Evolutionary conservation across 805 yeast genomes (phyloP), one percentile per base, ranked within the genome.

Genomic region (fission yeast (Schizosaccharomyces pombe)): DNA sequence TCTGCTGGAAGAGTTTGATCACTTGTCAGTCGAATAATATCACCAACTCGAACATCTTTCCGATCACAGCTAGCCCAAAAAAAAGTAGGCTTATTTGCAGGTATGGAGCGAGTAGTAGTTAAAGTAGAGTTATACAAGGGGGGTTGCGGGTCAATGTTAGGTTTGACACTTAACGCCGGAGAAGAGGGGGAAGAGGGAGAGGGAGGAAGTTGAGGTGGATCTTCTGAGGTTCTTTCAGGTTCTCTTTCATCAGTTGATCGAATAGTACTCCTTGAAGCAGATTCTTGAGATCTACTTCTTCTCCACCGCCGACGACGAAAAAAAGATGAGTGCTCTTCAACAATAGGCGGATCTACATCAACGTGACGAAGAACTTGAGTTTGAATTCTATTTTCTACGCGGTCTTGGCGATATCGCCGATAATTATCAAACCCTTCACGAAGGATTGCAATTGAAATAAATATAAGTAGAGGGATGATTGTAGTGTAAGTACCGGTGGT

Each of bases 1-100:
- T 91, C 99, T 0, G 96, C 95, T 0, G 99, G 98, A 4, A 89
- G 75, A 82, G 94, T 83, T 57, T 91, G 97, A 67, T 86, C 85
- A 58, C 79, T 82, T 52, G 74, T 68, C 19, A 91, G 68, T 56
- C 74, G 72, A 4, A 91, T 71, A 29, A 91, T 72, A 61, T 89
- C 91, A 16, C 99, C 98, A n/a, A 91, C 96, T 59, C 72, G 70
- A 14, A 91, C 62, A 58, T 85, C 70, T 59, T 79, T 81, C 98
- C 98, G 91, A 43, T 43, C 49, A 43, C 49, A 43, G n/a, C 26
- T 26, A 26, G 49, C 28, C 49, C 49, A 43, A 43, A 43, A 43
- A 24, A 43, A 43, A 16, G 49, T 43, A 4, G 49, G 30, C 8
- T 19, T 19, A 9, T 22, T 16, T 19, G 26, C 11, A 22, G 49